Base-by-base conservation (phyloP, 2,329 filamentous ascomycete species). In the Cyphellophora attinorum region DNA sequence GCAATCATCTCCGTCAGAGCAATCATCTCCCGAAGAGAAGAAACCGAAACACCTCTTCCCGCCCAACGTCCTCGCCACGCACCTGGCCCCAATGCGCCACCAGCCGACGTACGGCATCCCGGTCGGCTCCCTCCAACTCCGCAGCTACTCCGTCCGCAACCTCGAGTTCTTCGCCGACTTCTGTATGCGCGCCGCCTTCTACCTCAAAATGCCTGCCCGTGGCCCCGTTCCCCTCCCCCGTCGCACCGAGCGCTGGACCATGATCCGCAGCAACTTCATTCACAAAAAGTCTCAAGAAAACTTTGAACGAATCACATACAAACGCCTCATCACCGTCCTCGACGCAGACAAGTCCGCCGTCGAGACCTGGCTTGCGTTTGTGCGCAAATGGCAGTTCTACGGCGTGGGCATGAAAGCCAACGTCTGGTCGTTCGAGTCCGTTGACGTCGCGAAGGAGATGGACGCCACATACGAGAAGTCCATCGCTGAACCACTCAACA, bases 341-440 rank as follows among this genome's bases (percentile, higher is more conserved):
- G 91, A 96, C 53, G 91, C 86, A 1, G 72, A 95, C 52, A 79
- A 86, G 1, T 85, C 95, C 56, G 80, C 78, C 1, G 86, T 98
- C 21, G 81, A 93, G 59, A 60, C 88, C 17, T 98, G 91, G 91
- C 65, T 98, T 39, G 86, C 85, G 0, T 96, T 93, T 55, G 59
- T 98, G 54, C 76, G 83, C 53, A 93, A 93, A 62, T 81, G 95
- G 55, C 84, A 86, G 27, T 93, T 91, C 57, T 84, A 93, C 48
- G 91, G 91, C n/a, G 80, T 96, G 27, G 91, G 91, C 51, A 93
- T 98, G 86, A 98, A 98, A 71, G 91, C 91, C 34, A 95, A 98
- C 57, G 74, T 96, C 32, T 98, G 83, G 78, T 85, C 94, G 55
- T 88, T 85, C 59, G 77, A 81, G 51, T 72, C 73, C 38, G 56